These are phyloP conservation scores for Cajanus cajan DNA, from an alignment of 306 rosid species.

Conservation along the genomic window DNA sequence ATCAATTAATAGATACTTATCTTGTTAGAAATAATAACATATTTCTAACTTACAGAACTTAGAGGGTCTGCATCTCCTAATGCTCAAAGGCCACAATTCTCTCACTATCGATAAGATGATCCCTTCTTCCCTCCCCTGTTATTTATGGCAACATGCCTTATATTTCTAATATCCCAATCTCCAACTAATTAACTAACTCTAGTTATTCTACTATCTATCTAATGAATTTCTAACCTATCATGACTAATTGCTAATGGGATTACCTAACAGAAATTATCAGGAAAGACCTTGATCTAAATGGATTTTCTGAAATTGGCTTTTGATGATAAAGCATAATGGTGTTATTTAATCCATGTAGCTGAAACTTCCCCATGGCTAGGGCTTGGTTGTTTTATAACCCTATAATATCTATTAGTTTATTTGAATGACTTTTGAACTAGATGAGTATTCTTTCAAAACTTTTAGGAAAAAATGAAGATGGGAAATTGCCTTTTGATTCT, in stretches of 20 bases:
- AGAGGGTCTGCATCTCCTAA: not conserved
- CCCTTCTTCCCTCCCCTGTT: not conserved
- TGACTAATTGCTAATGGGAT: not conserved
- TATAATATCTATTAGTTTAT: not conserved
- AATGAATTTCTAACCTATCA: not conserved
- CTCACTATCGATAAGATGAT: not conserved
- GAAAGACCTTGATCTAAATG: not conserved
- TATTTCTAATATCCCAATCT: not conserved
- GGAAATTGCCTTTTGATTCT: not conserved
- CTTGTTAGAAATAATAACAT: not conserved
- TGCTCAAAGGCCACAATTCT: not conserved
- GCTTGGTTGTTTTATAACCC: not conserved
- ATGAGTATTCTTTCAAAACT: slow-evolving; percentile 6
- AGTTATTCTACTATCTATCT: not conserved
- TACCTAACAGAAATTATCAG: not conserved
- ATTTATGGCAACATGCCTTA: not conserved
- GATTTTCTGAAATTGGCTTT: not conserved
- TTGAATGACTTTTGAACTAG: not conserved
- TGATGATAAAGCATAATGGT: not conserved
- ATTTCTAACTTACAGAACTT: not conserved
- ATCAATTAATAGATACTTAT: not conserved
- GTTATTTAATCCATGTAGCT: not conserved
- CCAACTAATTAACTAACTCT: not conserved
- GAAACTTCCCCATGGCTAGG: not conserved
- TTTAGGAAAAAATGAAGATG: not conserved